Percentiles rank a stretch among this genome's conserved stretches.
Evolutionary conservation across 352 stramenopile genomes (phyloP).

Genomic region (Phytophthora quininea): DNA sequence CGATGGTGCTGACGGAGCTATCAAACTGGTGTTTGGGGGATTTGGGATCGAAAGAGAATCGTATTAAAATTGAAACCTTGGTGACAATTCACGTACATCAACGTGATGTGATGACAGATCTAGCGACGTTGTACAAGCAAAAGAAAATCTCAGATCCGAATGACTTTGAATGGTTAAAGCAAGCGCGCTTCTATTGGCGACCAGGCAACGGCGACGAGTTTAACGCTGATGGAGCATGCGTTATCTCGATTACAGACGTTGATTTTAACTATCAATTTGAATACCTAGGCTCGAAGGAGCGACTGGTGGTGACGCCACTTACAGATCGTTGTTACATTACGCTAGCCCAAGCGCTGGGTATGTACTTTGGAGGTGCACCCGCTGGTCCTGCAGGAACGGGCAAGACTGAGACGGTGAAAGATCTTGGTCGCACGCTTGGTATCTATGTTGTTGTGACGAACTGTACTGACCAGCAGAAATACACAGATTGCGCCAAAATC

Average conservation of each 20-base stretch:
- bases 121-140: conserved; percentile 93
- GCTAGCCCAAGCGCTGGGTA: conserved; percentile 95
- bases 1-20: conserved; percentile 93
- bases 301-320: conserved; percentile 96
- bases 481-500: conserved; percentile 98
- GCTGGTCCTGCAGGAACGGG: conserved; percentile 95
- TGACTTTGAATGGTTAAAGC: conserved; percentile 99
- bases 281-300: conserved; percentile 97
- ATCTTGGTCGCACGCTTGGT: conserved; percentile 94
- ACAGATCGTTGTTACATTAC: conserved; percentile 99
- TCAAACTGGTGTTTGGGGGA: conserved; percentile 97
- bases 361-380: conserved; percentile 97
- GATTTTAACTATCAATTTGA: conserved; percentile 99
- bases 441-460: conserved; percentile 98
- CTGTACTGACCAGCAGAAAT: conserved; percentile 98
- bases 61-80: conserved; percentile 98
- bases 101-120: conserved; percentile 96
- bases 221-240: conserved; percentile 93
- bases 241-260: conserved; percentile 98
- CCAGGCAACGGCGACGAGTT: conserved; percentile 94
- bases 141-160: conserved; percentile 98
- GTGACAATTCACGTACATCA: conserved; percentile 99
- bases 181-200: conserved; percentile 98
- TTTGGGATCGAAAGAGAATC: conserved; percentile 96
- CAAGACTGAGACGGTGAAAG: conserved; percentile 98